Evolutionary conservation across 345 rosid species (phyloP), one percentile per base, ranked within the genome.

Genomic region (Heritiera littoralis): DNA sequence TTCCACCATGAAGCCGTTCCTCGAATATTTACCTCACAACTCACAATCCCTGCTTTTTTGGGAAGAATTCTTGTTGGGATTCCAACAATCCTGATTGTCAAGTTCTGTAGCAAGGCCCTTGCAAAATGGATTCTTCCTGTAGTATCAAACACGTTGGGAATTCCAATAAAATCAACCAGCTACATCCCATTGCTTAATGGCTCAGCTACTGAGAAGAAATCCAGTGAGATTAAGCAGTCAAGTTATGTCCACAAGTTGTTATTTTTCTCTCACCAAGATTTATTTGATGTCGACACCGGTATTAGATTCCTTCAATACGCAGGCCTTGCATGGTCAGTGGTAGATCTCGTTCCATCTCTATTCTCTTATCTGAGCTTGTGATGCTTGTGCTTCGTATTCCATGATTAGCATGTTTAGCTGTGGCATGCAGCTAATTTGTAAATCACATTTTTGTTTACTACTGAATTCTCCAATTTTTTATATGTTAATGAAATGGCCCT

Each of bases 241-340:
- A 81, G 94, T 40, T 94, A 87, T 74, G 60, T 84, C 71, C 90
- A 83, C 15, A 95, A 87, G 80, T 68, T 90, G 10, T 85, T 85
- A 46, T 85, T 84, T 46, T 81, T 89, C 75, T 81, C 86, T 35
- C 51, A 72, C 38, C 92, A 86, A 72, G 85, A 83, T 63, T 75
- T 84, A 0, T 95, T 93, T 20, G 93, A 93, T 65, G 92, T 95
- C 3, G 98, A 95, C 69, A 92, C 99, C 0, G 99, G 98, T 28
- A 90, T 93, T 51, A 86, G 95, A 79, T 95, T 92, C 85, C 78
- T 95, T 60, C 99, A 95, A 78, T 93, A 95, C 6, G 90, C 96
- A 17, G 98, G 99, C 38, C 98, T 95, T 54, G 98, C 99, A 32
- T 95, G 99, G 99, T 92, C 99, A 0, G 99, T 95, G 45, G 99